phyloP scores from a whole-genome alignment of 495 filamentous ascomycete genomes.

The Xylaria cubensis region DNA sequence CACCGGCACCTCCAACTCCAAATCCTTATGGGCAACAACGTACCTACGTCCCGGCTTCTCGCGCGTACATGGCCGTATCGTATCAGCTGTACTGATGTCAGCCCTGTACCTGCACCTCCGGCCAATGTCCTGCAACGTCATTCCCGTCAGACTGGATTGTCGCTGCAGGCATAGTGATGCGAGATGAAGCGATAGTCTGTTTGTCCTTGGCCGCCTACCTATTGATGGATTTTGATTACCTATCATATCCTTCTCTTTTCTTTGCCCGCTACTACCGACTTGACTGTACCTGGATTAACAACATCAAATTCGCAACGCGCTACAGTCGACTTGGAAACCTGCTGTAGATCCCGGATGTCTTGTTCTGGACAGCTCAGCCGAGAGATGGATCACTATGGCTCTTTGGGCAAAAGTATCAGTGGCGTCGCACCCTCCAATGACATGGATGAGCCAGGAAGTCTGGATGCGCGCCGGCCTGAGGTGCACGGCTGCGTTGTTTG shows the following conservation, averaged over 20 bases:
- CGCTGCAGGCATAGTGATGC: conserved; percentile 23
- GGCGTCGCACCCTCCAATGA: conserved; percentile 11
- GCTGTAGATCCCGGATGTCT: conserved; percentile 15
- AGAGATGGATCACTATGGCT: background rate
- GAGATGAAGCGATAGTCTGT: conserved; percentile 16
- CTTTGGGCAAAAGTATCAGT: conserved; percentile 1
- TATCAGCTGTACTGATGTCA: conserved; percentile 3
- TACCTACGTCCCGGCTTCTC: background rate
- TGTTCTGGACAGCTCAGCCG: conserved; percentile 12
- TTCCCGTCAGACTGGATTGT: conserved; percentile 27
- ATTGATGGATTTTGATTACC: background rate
- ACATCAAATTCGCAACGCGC: background rate
- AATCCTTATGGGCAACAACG: background rate
- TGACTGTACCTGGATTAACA: background rate
- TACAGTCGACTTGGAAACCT: background rate
- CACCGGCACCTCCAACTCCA: background rate
- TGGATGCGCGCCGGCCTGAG: background rate
- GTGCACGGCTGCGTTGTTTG: background rate
- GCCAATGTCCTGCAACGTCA: conserved; percentile 29
- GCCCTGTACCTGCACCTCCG: conserved; percentile 27
- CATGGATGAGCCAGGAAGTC: background rate
- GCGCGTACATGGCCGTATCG: background rate
- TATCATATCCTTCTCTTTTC: background rate
- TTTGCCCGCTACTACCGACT: background rate
- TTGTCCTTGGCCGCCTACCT: background rate